Percentiles rank a stretch among this genome's conserved stretches.
Evolutionary conservation across 2,329 filamentous ascomycete species (phyloP).

Genomic region (Microdochium nivale): DNA sequence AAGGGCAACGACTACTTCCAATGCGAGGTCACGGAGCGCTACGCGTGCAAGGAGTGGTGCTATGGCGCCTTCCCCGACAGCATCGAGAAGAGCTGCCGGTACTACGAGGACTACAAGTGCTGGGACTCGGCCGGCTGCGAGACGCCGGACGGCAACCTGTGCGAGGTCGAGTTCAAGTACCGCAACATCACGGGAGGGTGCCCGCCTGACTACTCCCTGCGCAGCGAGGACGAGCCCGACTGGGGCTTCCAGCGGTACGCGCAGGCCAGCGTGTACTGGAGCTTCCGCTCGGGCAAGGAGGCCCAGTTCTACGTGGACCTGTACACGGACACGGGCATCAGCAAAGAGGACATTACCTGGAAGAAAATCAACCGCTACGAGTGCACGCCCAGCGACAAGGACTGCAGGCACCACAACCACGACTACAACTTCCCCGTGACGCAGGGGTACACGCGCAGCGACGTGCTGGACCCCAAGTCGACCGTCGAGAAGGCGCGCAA

Average conservation of each 20-base stretch:
- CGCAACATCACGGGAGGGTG: constrained; percentile 2
- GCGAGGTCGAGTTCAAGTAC: background rate
- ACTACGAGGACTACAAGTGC: constrained; percentile 1
- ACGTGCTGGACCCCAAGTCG: constrained; percentile 6
- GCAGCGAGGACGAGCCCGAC: constrained; percentile 1
- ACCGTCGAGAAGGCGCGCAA: background rate
- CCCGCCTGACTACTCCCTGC: constrained; percentile 6
- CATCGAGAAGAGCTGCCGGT: no score
- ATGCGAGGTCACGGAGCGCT: constrained; percentile 1
- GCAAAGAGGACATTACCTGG: constrained; percentile 6
- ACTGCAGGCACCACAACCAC: constrained; percentile 1
- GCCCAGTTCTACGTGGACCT: constrained; percentile 6
- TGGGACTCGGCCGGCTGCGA: background rate
- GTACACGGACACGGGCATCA: constrained; percentile 5
- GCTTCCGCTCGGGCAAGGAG: constrained; percentile 1
- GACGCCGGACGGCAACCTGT: background rate
- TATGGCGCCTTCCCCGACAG: no score
- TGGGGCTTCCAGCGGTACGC: no score
- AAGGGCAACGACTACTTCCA: constrained; percentile 5
- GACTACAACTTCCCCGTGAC: constrained; percentile 3
- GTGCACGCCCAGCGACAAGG: background rate
- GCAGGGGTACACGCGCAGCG: constrained; percentile 2
- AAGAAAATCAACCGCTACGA: background rate
- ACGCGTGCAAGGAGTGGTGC: no score
- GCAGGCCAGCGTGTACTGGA: constrained; percentile 4